phyloP scores from a whole-genome alignment of 139 green algal genomes.

The Deuterostichococcus epilithicus region DNA sequence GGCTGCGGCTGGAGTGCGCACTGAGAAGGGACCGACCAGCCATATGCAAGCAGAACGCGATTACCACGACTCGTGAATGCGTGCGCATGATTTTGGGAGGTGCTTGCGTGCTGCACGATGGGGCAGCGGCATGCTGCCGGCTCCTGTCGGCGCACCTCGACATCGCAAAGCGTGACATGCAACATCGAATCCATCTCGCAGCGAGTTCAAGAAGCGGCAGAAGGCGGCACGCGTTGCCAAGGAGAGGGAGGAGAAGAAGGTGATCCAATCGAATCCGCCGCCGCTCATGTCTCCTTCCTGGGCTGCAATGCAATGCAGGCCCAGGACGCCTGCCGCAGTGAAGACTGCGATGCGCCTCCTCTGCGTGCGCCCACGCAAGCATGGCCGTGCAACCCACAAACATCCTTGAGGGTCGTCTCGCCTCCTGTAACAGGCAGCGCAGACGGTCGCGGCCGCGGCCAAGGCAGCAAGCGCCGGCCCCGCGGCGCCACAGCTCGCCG shows the following conservation, averaged over 20 bases:
- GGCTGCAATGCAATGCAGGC: not conserved
- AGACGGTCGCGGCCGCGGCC: slow-evolving; percentile 54
- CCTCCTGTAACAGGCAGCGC: slow-evolving; percentile 51
- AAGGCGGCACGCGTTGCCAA: slow-evolving; percentile 73
- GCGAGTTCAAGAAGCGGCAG: slow-evolving; percentile 87
- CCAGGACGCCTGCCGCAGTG: too few species aligned
- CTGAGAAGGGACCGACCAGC: not conserved
- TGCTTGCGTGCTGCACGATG: not conserved
- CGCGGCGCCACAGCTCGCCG: slow-evolving; percentile 14
- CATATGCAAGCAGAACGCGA: not conserved
- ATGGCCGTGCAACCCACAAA: not conserved
- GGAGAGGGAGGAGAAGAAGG: slow-evolving; percentile 82
- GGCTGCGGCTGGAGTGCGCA: not conserved
- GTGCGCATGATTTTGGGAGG: not conserved
- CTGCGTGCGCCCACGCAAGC: too few species aligned
- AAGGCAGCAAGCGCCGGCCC: slow-evolving; percentile 48
- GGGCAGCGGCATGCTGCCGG: too few species aligned
- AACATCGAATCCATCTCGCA: slow-evolving; percentile 26
- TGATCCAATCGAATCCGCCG: slow-evolving; percentile 9
- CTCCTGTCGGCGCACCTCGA: too few species aligned
- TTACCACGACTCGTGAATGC: not conserved
- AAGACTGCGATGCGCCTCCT: not conserved
- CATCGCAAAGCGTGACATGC: too few species aligned
- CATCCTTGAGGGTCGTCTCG: not conserved
- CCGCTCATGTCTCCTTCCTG: not conserved